Evolutionary conservation across 2,329 filamentous ascomycete species (phyloP), one percentile per base, ranked within the genome.

Genomic region (Neurospora sp.): DNA sequence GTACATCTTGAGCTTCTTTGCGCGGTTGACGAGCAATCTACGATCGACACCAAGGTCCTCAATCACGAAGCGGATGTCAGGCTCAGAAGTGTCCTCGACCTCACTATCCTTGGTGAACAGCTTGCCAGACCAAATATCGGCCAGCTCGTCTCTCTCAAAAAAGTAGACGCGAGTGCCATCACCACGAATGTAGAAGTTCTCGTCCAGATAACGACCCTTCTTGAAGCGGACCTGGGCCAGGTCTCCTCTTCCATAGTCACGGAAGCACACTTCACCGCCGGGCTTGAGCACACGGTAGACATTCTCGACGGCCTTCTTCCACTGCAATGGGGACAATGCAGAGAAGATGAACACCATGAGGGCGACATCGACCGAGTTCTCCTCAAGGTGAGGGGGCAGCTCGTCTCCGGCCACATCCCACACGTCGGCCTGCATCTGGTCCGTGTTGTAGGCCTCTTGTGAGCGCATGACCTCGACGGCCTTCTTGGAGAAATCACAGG

Each of bases 311-410:
- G 93, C 93, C 77, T 89, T 87, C 67, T 85, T 83, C 96, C 96
- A 99, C 80, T 99, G 93, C 67, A 81, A 79, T 0, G 96, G 96
- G 40, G 91, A 90, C 66, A 99, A 83, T 1, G 96, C 96, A 19
- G 93, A 97, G 84, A 99, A 98, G 77, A 98, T 95, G 82, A 99
- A 99, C 72, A 99, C 93, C 86, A 99, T 89, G 68, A 99, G 85
- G 43, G 97, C 93, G 46, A 98, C 88, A 80, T 99, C 95, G 71
- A 97, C 93, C 71, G 88, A 92, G n/a, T 85, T 89, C 76, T 93
- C 90, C 67, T 83, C 83, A 17, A 99, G 82, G 1, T 89, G 92
- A 1, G 93, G 92, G 6, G 96, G 95, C 7, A 97, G 82, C 58
- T 84, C 84, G 62, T 90, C 84, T 71, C 88, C 86, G 1, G 94